phyloP scores from a whole-genome alignment of 1,284 basidiomycete species.

The Waitea zeae region DNA sequence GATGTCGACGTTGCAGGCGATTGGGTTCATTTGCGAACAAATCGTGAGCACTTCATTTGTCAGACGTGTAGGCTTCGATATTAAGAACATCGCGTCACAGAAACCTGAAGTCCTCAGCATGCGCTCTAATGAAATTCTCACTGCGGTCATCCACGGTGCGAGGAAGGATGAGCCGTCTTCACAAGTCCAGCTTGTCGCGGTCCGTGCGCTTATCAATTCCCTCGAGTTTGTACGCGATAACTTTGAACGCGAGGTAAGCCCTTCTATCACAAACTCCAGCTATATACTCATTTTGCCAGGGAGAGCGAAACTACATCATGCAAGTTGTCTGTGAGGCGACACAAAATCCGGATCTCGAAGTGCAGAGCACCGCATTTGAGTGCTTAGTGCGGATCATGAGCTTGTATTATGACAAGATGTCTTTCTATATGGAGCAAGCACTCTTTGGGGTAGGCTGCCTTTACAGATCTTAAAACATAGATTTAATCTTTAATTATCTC shows the following conservation, averaged over 20 bases:
- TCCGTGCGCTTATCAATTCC: constrained; percentile 89
- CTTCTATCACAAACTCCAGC: constrained; percentile 4
- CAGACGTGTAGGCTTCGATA: constrained; percentile 1
- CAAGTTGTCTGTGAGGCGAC: constrained; percentile 99
- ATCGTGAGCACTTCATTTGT: constrained; percentile 47
- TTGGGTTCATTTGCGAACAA: constrained; percentile 94
- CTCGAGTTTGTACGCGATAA: constrained; percentile 97
- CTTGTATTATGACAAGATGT: constrained; percentile 98
- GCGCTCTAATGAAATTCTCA: constrained; percentile 94
- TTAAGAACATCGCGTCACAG: constrained; percentile 20
- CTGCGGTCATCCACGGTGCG: constrained; percentile 96
- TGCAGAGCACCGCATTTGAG: constrained; percentile 90
- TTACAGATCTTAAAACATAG: no score
- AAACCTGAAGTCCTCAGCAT: constrained; percentile 81
- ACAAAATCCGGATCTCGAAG: constrained; percentile 61
- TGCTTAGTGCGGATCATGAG: constrained; percentile 96
- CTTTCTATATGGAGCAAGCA: constrained; percentile 98
- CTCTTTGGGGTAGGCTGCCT: constrained; percentile 75
- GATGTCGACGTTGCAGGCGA: constrained; percentile 84
- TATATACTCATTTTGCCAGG: constrained; percentile 26
- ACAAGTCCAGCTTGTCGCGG: constrained; percentile 91
- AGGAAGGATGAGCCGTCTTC: constrained; percentile 89
- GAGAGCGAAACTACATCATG: constrained; percentile 99
- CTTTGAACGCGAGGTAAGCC: constrained; percentile 83
- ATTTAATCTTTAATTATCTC: constrained; percentile 5